Conservation (phyloP, 2,329 filamentous ascomycete genomes). For the Cercospora sp. region DNA sequence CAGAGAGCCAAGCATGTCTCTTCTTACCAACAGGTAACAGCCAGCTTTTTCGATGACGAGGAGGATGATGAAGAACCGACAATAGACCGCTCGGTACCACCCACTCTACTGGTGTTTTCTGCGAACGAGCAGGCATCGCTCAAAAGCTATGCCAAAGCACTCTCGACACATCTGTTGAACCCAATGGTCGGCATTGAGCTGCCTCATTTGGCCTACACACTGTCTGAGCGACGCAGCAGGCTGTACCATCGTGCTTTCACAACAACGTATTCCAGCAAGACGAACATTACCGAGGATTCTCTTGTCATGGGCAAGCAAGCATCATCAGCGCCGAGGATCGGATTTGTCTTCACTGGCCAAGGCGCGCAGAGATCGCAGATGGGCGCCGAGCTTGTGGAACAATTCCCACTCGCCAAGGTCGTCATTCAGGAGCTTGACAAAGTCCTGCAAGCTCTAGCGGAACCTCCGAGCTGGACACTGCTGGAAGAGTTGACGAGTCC, state of each 20-base stretch:
- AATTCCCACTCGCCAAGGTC: conserved; percentile 20
- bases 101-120: not conserved
- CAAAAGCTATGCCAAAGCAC: not conserved
- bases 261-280: not conserved
- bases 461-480: conserved; percentile 40
- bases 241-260: not conserved
- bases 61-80: not conserved
- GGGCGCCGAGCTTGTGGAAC: conserved; percentile 6
- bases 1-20: not conserved
- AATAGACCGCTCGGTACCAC: not conserved
- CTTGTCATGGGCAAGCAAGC: not conserved
- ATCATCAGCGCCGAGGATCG: not conserved
- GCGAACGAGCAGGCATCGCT: not conserved
- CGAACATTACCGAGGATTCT: not conserved
- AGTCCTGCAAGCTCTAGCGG: conserved; percentile 41
- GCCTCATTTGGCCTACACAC: too few species aligned
- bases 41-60: not conserved
- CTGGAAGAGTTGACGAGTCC: not conserved
- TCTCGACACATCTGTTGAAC: not conserved
- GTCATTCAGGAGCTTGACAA: conserved; percentile 45
- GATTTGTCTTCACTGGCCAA: conserved; percentile 25
- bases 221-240: not conserved
- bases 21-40: not conserved
- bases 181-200: not conserved
- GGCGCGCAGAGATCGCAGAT: conserved; percentile 26